Evolutionary conservation across 1,284 basidiomycete species (phyloP).

Genomic region (Pseudozyma sp.): DNA sequence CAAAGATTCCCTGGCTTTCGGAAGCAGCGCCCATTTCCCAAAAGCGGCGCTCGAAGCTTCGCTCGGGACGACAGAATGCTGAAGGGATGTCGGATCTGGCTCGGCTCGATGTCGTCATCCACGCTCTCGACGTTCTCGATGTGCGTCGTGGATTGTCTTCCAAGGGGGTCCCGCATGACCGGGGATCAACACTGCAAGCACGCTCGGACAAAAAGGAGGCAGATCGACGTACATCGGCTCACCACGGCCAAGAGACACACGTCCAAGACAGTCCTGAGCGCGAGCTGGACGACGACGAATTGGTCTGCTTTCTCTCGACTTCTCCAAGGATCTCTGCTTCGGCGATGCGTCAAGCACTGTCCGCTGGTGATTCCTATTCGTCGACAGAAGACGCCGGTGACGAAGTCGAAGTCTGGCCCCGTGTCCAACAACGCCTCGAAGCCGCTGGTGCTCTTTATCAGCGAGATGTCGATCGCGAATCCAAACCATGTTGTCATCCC

Average conservation of each 20-base stretch:
- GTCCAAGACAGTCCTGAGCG: neutral
- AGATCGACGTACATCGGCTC: neutral
- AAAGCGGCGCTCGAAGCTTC: neutral
- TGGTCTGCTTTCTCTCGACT: constrained; percentile 24
- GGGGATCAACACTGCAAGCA: neutral
- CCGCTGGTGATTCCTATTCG: neutral
- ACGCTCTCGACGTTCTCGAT: constrained; percentile 27
- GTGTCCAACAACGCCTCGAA: constrained; percentile 8
- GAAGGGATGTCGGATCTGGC: constrained; percentile 4
- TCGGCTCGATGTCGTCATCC: constrained; percentile 26
- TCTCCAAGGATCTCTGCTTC: neutral
- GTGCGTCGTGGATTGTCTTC: constrained; percentile 6
- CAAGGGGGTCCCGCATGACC: neutral
- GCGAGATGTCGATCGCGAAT: neutral
- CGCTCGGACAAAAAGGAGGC: neutral
- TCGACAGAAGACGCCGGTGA: neutral
- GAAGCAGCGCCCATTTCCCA: constrained; percentile 8
- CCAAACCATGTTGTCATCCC: constrained; percentile 3
- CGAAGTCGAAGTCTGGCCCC: constrained; percentile 18
- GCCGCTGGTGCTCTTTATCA: constrained; percentile 1
- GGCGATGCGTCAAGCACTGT: neutral
- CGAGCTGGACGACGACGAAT: constrained; percentile 15
- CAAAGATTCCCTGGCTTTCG: constrained; percentile 32
- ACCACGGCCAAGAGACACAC: no score
- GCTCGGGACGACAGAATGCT: neutral